Evolutionary conservation across 2,329 filamentous ascomycete species (phyloP).

Genomic region (Fusarium zealandicum): DNA sequence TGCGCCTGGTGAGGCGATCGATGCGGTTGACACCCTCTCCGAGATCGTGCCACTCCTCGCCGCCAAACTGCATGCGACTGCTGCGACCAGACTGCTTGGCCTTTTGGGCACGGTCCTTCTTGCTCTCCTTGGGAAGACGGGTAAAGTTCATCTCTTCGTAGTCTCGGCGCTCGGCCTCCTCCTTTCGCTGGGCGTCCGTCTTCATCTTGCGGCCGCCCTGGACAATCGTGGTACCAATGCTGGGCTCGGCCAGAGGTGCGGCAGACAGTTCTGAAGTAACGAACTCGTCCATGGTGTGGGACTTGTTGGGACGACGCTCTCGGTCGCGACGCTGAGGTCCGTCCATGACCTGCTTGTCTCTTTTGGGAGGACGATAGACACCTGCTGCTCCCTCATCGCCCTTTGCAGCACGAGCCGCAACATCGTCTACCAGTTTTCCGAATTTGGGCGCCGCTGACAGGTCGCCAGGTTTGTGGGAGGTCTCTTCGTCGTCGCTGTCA

Average conservation of each 20-base stretch:
- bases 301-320: conserved; percentile 71
- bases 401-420: conserved; percentile 38
- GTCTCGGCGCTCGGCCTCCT: conserved; percentile 78
- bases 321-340: conserved; percentile 68
- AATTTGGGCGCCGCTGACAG: conserved; percentile 46
- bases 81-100: conserved; percentile 57
- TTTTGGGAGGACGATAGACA: conserved; percentile 87
- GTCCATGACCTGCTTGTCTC: conserved; percentile 86
- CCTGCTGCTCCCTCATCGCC: conserved; percentile 61
- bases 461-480: conserved; percentile 36
- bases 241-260: conserved; percentile 84
- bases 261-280: conserved; percentile 82
- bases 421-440: conserved; percentile 45
- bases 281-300: conserved; percentile 90
- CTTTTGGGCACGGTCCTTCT: conserved; percentile 81
- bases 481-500: conserved; percentile 46
- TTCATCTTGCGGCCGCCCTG: conserved; percentile 80
- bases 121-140: conserved; percentile 83
- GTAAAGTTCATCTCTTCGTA: conserved; percentile 96
- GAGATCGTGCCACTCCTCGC: conserved; percentile 90
- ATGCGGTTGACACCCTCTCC: conserved; percentile 88
- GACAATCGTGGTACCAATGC: conserved; percentile 88
- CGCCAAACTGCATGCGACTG: conserved; percentile 75
- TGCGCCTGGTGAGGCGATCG: conserved; percentile 78
- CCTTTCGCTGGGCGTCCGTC: conserved; percentile 75